Evolutionary conservation across 371 early-diverging fungal genomes (phyloP).

Genomic region (Mortierella sp.): DNA sequence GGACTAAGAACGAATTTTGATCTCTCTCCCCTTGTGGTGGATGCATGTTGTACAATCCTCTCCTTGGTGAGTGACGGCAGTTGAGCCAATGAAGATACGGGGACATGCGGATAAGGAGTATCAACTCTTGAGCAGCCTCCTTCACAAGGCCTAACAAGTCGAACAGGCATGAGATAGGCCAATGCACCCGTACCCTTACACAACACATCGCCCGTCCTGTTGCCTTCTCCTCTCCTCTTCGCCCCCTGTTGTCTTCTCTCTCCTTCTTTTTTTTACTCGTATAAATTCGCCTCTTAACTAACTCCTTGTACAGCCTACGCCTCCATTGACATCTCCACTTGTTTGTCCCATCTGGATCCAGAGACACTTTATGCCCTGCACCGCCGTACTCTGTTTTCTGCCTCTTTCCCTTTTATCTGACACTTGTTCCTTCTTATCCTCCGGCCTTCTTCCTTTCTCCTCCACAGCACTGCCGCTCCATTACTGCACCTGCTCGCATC

Average conservation of each 20-base stretch:
- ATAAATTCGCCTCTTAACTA: neutral
- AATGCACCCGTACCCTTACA: neutral
- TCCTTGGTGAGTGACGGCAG: too few species aligned
- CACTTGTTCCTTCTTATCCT: neutral
- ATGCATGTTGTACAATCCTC: too few species aligned
- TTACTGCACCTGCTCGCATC: neutral
- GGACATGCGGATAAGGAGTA: too few species aligned
- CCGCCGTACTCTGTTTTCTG: neutral
- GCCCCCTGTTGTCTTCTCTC: neutral
- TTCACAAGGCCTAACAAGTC: neutral
- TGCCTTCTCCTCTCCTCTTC: neutral
- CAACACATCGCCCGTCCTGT: neutral
- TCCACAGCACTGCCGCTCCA: neutral
- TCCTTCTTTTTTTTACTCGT: neutral
- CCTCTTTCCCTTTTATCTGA: neutral
- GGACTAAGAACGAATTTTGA: too few species aligned
- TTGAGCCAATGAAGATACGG: too few species aligned
- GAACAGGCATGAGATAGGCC: neutral
- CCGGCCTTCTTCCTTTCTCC: slow-evolving; percentile 3
- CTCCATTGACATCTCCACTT: too few species aligned
- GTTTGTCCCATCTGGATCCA: too few species aligned
- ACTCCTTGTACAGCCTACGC: too few species aligned
- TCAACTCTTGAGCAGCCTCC: too few species aligned
- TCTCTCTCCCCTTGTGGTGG: too few species aligned
- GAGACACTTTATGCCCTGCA: too few species aligned